Base-by-base conservation (phyloP, 805 yeast genomes). In the Candida railenensis region DNA sequence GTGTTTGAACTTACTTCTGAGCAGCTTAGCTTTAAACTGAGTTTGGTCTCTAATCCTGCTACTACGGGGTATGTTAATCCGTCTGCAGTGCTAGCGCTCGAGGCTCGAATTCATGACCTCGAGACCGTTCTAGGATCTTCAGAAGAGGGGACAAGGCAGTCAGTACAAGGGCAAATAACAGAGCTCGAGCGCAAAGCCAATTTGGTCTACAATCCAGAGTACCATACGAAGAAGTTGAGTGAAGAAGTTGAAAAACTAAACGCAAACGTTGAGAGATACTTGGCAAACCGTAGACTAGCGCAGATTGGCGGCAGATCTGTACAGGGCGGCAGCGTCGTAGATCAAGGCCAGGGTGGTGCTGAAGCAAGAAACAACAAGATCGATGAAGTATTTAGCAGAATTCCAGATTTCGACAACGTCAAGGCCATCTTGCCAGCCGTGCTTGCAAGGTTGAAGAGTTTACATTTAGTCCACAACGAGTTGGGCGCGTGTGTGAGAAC, bases 201-300 rank as follows among this genome's bases (percentile, higher is more conserved):
- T 30, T 60, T 71, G 15, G 54, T 71, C 11, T 54, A 63, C 45
- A 67, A 67, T 43, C 75, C 75, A 1, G 69, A 66, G 22, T 62
- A 56, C 47, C 59, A 59, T 12, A 38, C 67, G 32, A 57, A 46
- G 12, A 47, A 47, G 20, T 49, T 69, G 30, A 61, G 64, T 39
- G 46, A 49, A 8, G 61, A 63, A 18, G 53, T 71, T 5, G 42
- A 50, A 9, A 44, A 47, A n/a, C 45, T 68, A 25, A 56, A 56
- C 19, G 51, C 53, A 36, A 65, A 63, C 15, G 49, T 61, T 16
- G 74, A 69, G 20, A 48, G 54, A 11, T 46, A 61, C 28, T 53
- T 52, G 1, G 50, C 64, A 3, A 53, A 49, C 22, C 52, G 54
- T 22, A 49, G 61, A 30, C 42, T 61, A 14, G 44, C 48, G 18